A percentile compares a stretch with the other conserved stretches of the same genome.
phyloP scores from a whole-genome alignment of 208 protist species.

The Leishmania tropica region DNA sequence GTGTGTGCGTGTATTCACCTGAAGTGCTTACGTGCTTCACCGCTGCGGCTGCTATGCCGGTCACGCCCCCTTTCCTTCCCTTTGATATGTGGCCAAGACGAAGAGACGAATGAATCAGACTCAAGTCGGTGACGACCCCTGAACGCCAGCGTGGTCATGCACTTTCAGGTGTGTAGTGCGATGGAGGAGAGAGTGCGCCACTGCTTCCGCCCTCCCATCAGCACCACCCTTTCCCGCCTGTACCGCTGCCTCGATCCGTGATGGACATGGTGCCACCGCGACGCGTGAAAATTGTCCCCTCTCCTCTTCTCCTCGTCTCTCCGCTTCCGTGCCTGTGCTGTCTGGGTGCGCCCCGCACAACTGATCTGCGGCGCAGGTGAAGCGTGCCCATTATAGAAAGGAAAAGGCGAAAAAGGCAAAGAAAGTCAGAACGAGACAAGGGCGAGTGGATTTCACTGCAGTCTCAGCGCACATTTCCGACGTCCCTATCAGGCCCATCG shows the following conservation, averaged over 20 bases:
- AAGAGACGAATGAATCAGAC: not conserved
- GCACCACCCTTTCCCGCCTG: not conserved
- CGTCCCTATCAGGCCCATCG: not conserved
- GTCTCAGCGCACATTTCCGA: not conserved
- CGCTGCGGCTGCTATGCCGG: not conserved
- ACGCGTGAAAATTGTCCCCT: not conserved
- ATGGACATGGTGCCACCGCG: not conserved
- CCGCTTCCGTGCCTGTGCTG: not conserved
- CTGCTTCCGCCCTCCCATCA: not conserved
- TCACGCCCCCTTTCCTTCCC: not conserved
- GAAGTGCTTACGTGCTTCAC: not conserved
- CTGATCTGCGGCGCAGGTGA: not conserved
- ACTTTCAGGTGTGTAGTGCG: not conserved
- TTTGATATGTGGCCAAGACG: not conserved
- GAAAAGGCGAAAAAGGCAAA: not conserved
- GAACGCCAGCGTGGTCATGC: not conserved
- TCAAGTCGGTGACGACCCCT: not conserved
- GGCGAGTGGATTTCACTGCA: not conserved
- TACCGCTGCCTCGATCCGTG: not conserved
- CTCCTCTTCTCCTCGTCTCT: not conserved
- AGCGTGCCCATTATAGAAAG: not conserved
- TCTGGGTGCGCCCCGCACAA: not conserved
- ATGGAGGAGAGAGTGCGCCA: conserved; percentile 1
- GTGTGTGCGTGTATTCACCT: too few species aligned
- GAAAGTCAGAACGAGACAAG: not conserved